These are phyloP conservation scores for Colletotrichum tabaci DNA, from an alignment of 2,329 filamentous ascomycete species.

Conservation along the genomic window DNA sequence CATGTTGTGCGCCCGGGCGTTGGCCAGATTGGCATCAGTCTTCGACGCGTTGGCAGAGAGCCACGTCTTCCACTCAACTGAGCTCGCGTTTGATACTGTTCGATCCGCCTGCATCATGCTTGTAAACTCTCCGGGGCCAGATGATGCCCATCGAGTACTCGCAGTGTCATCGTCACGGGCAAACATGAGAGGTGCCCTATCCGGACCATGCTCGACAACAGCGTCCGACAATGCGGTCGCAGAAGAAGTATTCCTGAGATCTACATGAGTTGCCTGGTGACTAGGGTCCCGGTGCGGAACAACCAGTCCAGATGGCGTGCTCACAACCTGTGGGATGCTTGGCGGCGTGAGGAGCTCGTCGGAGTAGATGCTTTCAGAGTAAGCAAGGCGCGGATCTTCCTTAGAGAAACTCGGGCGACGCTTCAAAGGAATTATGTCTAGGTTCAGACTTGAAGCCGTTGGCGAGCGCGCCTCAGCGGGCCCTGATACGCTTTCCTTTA, in stretches of 20 bases:
- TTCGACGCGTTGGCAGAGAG: conserved; percentile 67
- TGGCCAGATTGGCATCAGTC: neutral
- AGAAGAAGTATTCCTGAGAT: neutral
- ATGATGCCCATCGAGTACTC: neutral
- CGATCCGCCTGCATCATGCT: conserved; percentile 51
- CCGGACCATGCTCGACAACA: neutral
- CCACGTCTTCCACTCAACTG: conserved; percentile 69
- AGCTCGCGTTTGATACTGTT: conserved; percentile 60
- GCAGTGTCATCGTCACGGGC: neutral
- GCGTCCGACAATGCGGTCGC: neutral
- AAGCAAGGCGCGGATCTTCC: conserved; percentile 54
- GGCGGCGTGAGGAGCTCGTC: conserved; percentile 36
- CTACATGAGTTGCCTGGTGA: too few species aligned
- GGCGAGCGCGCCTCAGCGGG: conserved; percentile 44
- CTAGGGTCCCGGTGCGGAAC: conserved; percentile 1
- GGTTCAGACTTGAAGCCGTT: conserved; percentile 48
- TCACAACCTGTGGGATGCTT: neutral
- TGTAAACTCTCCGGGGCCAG: neutral
- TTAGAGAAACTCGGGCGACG: conserved; percentile 60
- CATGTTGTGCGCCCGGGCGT: neutral
- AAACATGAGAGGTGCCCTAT: neutral
- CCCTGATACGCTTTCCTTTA: conserved; percentile 54
- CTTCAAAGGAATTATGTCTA: conserved; percentile 53
- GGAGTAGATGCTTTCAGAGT: conserved; percentile 68
- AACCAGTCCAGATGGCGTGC: neutral